Evolutionary conservation across 768 basidiomycete genomes (phyloP).

Genomic region (Xerocomus potaroensis): DNA sequence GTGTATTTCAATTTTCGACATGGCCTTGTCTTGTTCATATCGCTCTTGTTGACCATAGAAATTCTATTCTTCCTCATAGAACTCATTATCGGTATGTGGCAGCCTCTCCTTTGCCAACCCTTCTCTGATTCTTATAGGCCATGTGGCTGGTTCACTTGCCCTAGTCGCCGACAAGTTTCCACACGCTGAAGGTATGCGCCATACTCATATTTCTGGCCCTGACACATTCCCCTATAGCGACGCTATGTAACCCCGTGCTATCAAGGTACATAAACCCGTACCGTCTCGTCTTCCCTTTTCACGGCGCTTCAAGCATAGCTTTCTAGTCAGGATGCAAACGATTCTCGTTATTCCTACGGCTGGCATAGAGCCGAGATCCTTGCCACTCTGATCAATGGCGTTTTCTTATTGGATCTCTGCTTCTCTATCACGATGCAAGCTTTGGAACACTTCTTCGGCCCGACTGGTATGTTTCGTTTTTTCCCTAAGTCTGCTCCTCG

Average conservation of each 20-base stretch:
- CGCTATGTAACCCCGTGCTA: slow-evolving; percentile 93
- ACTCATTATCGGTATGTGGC: slow-evolving; percentile 62
- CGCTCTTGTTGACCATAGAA: slow-evolving; percentile 79
- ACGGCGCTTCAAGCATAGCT: slow-evolving; percentile 44
- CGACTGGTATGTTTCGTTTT: slow-evolving; percentile 55
- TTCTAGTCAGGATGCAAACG: slow-evolving; percentile 50
- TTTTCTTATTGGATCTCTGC: slow-evolving; percentile 94
- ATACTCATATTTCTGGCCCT: background rate
- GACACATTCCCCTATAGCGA: slow-evolving; percentile 56
- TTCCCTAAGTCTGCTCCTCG: slow-evolving; percentile 3
- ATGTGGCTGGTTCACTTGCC: slow-evolving; percentile 93
- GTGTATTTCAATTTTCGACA: too few species aligned
- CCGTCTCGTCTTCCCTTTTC: slow-evolving; percentile 8
- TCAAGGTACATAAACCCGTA: slow-evolving; percentile 50
- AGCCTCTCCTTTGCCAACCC: slow-evolving; percentile 8
- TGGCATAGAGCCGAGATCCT: slow-evolving; percentile 98
- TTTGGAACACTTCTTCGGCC: slow-evolving; percentile 81
- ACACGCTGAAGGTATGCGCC: slow-evolving; percentile 91
- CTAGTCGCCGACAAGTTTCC: slow-evolving; percentile 96
- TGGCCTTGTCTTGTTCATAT: slow-evolving; percentile 67
- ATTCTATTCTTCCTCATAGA: slow-evolving; percentile 83
- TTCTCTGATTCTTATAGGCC: slow-evolving; percentile 47
- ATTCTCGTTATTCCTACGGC: slow-evolving; percentile 91
- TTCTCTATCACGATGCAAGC: slow-evolving; percentile 95
- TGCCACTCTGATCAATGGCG: slow-evolving; percentile 92